Evolutionary conservation across 176 grass and related monocot genomes (phyloP).

Genomic region (Cymbopogon citratus): DNA sequence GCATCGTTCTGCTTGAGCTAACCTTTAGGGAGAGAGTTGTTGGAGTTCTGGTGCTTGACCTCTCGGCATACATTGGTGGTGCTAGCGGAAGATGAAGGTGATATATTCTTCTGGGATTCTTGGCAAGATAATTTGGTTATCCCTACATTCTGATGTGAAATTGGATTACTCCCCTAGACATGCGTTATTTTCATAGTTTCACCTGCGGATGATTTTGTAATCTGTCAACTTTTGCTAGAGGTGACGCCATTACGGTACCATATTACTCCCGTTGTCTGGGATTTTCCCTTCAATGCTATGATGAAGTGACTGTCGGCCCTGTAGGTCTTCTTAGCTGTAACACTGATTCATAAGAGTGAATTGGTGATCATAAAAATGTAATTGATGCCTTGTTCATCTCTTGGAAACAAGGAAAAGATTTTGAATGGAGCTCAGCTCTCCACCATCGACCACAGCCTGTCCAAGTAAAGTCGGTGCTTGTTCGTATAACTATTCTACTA

Average conservation of each 20-base stretch:
- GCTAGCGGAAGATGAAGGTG: neutral
- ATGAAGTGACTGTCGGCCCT: neutral
- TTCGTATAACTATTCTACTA: neutral
- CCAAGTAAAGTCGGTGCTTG: neutral
- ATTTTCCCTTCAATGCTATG: neutral
- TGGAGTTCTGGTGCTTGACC: slow-evolving; percentile 9
- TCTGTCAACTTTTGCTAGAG: neutral
- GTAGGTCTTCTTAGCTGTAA: neutral
- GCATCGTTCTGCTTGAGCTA: neutral
- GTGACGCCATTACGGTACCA: neutral
- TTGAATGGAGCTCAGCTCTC: neutral
- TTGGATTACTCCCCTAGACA: neutral
- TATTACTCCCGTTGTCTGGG: neutral
- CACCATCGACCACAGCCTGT: neutral
- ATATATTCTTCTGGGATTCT: neutral
- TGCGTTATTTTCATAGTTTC: neutral
- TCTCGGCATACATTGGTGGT: neutral
- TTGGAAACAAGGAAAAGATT: neutral
- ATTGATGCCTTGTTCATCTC: neutral
- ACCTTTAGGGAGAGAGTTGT: neutral
- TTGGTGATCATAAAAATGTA: neutral
- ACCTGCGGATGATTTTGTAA: slow-evolving; percentile 6
- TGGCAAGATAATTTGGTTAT: neutral
- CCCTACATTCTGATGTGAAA: neutral
- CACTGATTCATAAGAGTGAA: neutral